Evolutionary conservation across 2,329 filamentous ascomycete genomes (phyloP).

Genomic region (Pseudophaeomoniella oleicola): DNA sequence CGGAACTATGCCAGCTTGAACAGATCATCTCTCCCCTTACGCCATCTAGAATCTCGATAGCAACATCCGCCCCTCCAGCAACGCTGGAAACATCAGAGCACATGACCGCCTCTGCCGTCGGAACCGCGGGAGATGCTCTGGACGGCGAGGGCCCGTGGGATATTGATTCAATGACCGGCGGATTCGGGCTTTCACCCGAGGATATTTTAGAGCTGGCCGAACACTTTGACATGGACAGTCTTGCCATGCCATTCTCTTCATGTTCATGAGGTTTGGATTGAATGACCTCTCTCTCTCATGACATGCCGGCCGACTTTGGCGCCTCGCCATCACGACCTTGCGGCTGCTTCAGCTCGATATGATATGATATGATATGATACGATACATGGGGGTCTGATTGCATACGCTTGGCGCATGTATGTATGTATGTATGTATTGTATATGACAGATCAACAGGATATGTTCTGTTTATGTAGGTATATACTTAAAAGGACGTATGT

Average conservation of each 20-base stretch:
- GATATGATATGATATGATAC: too few relatives aligned
- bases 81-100: not conserved
- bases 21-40: constrained; percentile 17
- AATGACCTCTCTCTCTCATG: too few relatives aligned
- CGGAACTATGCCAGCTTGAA: constrained; percentile 32
- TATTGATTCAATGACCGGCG: not conserved
- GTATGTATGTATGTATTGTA: too few relatives aligned
- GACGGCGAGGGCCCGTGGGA: not conserved
- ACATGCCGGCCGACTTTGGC: too few relatives aligned
- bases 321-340: too few relatives aligned
- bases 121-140: not conserved
- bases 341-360: too few relatives aligned
- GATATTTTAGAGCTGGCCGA: not conserved
- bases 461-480: too few relatives aligned
- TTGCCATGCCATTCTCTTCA: constrained; percentile 1
- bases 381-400: too few relatives aligned
- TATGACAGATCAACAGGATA: too few relatives aligned
- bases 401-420: too few relatives aligned
- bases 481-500: too few relatives aligned
- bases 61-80: not conserved
- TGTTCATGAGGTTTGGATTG: too few relatives aligned
- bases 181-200: not conserved
- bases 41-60: not conserved
- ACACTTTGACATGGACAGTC: not conserved
- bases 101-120: not conserved